These are phyloP conservation scores for Metarhizium anisopliae DNA, from an alignment of 2,329 filamentous ascomycete species.

Conservation along the genomic window DNA sequence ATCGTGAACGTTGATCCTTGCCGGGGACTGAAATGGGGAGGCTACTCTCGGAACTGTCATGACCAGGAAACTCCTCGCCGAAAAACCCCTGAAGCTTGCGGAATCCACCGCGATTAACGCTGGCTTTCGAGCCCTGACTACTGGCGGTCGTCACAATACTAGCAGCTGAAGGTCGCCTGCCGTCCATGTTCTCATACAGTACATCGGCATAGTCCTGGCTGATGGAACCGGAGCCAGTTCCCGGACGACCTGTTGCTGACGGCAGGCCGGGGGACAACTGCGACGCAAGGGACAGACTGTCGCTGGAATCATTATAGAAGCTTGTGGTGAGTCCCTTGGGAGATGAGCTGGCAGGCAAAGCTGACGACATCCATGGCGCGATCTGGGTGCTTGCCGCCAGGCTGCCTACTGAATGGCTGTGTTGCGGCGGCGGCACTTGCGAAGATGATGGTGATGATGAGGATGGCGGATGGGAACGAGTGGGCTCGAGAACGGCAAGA, in stretches of 20 bases:
- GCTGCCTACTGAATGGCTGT: conserved; percentile 38
- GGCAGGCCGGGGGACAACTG: conserved; percentile 66
- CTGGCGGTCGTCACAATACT: conserved; percentile 73
- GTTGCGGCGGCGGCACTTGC: conserved; percentile 35
- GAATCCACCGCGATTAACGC: conserved; percentile 59
- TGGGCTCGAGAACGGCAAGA: conserved; percentile 57
- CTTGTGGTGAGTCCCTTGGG: conserved; percentile 38
- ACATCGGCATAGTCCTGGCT: conserved; percentile 51
- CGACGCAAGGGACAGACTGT: conserved; percentile 51
- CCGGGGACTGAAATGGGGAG: conserved; percentile 37
- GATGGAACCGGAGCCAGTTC: conserved; percentile 5
- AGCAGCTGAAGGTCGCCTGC: conserved; percentile 76
- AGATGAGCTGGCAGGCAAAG: conserved; percentile 23
- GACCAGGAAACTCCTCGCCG: conserved; percentile 74
- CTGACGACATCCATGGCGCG: conserved; percentile 48
- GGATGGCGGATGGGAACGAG: conserved; percentile 37
- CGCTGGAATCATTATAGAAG: conserved; percentile 70
- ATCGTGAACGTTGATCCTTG: conserved; percentile 55
- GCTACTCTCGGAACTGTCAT: conserved; percentile 66
- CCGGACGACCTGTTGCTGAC: conserved; percentile 27
- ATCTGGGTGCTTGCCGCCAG: conserved; percentile 37
- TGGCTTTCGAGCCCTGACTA: conserved; percentile 72
- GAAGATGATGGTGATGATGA: conserved; percentile 14
- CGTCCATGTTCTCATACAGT: conserved; percentile 52
- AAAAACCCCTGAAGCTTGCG: conserved; percentile 89